These are phyloP conservation scores for Ceratopteris richardii DNA, from an alignment of 75 land plant species.

Conservation along the genomic window DNA sequence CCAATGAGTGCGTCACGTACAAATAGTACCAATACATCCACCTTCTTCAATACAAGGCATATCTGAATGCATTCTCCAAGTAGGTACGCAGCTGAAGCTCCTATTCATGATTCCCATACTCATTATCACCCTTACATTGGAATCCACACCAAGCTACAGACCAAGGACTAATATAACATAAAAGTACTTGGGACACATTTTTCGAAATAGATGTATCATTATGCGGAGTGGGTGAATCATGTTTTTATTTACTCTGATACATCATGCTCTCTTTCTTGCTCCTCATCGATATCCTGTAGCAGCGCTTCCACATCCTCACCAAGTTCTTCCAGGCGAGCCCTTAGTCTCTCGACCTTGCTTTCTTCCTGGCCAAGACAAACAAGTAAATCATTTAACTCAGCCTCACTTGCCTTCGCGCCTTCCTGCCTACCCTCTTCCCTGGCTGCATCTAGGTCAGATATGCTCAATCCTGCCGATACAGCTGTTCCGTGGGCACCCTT, in stretches of 20 bases:
- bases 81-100: too few species aligned
- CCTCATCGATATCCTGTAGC: constrained; percentile 87
- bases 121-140: too few species aligned
- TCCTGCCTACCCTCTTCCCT: constrained; percentile 79
- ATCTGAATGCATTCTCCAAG: too few species aligned
- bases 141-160: too few species aligned
- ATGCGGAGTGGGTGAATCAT: too few species aligned
- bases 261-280: constrained; percentile 40
- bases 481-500: constrained; percentile 24
- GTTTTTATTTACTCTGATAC: constrained; percentile 3
- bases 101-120: too few species aligned
- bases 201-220: too few species aligned
- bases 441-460: constrained; percentile 55
- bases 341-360: constrained; percentile 86
- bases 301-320: constrained; percentile 94
- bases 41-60: too few species aligned
- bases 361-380: constrained; percentile 99
- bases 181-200: too few species aligned
- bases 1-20: too few species aligned
- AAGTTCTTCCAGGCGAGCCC: constrained; percentile 61
- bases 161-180: too few species aligned
- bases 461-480: background rate
- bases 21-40: too few species aligned
- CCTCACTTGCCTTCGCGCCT: constrained; percentile 88
- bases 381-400: constrained; percentile 82